These are phyloP conservation scores for Kwoniella heveanensis DNA, from an alignment of 768 basidiomycete genomes.

Conservation along the genomic window DNA sequence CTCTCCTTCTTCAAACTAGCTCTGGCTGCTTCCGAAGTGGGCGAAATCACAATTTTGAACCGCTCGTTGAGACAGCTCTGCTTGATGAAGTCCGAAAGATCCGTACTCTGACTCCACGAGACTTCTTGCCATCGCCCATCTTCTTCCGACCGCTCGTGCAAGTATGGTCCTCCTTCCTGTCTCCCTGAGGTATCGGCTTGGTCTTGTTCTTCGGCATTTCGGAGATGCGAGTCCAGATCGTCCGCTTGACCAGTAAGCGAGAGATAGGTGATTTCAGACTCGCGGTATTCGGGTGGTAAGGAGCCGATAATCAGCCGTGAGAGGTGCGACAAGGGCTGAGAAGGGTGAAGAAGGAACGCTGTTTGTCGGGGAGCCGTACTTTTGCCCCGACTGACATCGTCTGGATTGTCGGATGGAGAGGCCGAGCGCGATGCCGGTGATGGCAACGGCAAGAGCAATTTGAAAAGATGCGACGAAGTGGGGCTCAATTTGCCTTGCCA, in stretches of 20 bases:
- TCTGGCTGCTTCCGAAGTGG: conserved; percentile 22
- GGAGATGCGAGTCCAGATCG: conserved; percentile 43
- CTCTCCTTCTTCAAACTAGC: background rate
- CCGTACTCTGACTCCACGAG: conserved; percentile 68
- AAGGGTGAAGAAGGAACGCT: conserved; percentile 69
- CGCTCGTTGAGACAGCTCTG: conserved; percentile 64
- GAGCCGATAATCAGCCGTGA: conserved; percentile 63
- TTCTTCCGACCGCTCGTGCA: conserved; percentile 34
- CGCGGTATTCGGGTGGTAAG: conserved; percentile 41
- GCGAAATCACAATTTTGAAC: conserved; percentile 60
- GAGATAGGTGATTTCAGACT: conserved; percentile 51
- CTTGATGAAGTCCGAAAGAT: conserved; percentile 68
- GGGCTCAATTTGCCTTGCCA: conserved; percentile 64
- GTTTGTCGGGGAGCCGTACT: conserved; percentile 54
- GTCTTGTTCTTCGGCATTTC: conserved; percentile 54
- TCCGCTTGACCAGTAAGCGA: conserved; percentile 49
- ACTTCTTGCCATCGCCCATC: conserved; percentile 52
- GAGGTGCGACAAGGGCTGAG: conserved; percentile 70
- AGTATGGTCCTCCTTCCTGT: conserved; percentile 55
- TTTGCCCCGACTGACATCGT: background rate
- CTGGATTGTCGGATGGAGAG: background rate
- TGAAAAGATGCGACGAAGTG: conserved; percentile 69
- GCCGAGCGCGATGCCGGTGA: background rate
- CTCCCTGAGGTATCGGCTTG: conserved; percentile 15
- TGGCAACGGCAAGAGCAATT: conserved; percentile 64